Conservation (phyloP, 768 basidiomycete species). For the Mycena indigotica region DNA sequence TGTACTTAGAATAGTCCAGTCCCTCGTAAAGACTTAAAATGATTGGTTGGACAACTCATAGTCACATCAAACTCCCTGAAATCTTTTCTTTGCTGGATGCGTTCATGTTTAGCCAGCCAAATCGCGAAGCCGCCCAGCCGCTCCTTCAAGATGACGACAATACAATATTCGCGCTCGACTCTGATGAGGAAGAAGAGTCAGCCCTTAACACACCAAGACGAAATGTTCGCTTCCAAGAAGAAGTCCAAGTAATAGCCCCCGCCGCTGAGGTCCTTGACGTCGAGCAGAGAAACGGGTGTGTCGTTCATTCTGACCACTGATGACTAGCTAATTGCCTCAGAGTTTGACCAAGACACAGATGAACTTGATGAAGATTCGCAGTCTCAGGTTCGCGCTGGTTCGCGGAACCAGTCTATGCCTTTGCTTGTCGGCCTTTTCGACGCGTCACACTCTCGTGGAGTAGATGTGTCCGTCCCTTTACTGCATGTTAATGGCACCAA, state of each 20-base stretch:
- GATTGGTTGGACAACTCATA: too few species aligned
- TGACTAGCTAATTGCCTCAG: constrained; percentile 38
- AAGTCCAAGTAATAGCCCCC: constrained; percentile 68
- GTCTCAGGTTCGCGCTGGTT: constrained; percentile 36
- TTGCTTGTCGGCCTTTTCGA: constrained; percentile 81
- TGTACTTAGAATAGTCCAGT: too few species aligned
- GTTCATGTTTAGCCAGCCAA: neutral
- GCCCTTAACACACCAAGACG: constrained; percentile 33
- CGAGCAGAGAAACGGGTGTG: constrained; percentile 83
- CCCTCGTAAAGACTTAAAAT: too few species aligned
- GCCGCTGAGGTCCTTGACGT: constrained; percentile 69
- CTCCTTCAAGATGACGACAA: constrained; percentile 42
- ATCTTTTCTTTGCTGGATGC: constrained; percentile 22
- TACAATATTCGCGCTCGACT: constrained; percentile 56
- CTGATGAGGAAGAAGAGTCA: constrained; percentile 50
- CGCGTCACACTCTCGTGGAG: constrained; percentile 57
- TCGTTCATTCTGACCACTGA: constrained; percentile 36
- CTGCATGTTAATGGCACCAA: constrained; percentile 36
- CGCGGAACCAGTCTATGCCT: constrained; percentile 63
- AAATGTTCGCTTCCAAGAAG: constrained; percentile 66
- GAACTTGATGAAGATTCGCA: constrained; percentile 61
- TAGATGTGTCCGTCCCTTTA: constrained; percentile 58
- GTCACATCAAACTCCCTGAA: too few species aligned
- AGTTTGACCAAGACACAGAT: constrained; percentile 83
- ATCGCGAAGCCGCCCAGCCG: constrained; percentile 54